Evolutionary conservation across 352 stramenopile genomes (phyloP).

Genomic region (Phytophthora constricta): DNA sequence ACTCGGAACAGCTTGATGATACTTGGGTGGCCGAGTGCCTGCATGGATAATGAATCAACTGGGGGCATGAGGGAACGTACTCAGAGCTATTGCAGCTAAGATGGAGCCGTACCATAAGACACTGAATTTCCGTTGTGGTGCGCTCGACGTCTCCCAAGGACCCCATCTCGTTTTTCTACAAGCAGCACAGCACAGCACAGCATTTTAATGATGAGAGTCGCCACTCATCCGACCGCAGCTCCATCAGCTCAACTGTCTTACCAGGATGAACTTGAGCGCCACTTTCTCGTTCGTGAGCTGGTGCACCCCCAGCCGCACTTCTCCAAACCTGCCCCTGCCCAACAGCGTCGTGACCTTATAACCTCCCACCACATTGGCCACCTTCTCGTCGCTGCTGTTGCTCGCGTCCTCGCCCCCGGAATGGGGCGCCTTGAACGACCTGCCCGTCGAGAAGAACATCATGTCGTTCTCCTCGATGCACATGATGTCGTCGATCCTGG

Average conservation of each 20-base stretch:
- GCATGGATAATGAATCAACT: not conserved
- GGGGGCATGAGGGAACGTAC: not conserved
- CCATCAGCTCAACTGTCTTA: constrained; percentile 28
- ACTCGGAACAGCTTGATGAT: constrained; percentile 90
- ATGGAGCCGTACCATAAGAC: constrained; percentile 57
- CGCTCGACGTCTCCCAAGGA: constrained; percentile 88
- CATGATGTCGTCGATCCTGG: constrained; percentile 91
- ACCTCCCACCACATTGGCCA: constrained; percentile 76
- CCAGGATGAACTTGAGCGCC: constrained; percentile 88
- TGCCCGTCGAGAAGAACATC: constrained; percentile 87
- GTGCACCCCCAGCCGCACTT: constrained; percentile 77
- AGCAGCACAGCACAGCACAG: constrained; percentile 2
- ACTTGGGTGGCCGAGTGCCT: constrained; percentile 86
- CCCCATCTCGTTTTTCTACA: constrained; percentile 87
- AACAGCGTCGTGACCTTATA: constrained; percentile 86
- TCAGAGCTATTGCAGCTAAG: not conserved
- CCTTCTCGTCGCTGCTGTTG: constrained; percentile 52
- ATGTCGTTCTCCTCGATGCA: constrained; percentile 92
- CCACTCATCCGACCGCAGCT: not conserved
- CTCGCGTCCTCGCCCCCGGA: constrained; percentile 53
- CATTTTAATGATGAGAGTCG: not conserved
- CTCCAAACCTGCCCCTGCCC: constrained; percentile 82
- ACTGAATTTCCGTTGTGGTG: constrained; percentile 90
- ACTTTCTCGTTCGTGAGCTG: constrained; percentile 88
- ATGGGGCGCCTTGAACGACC: constrained; percentile 77